phyloP scores from a whole-genome alignment of 2,329 filamentous ascomycete species.

The Trichothecium sympodiale region DNA sequence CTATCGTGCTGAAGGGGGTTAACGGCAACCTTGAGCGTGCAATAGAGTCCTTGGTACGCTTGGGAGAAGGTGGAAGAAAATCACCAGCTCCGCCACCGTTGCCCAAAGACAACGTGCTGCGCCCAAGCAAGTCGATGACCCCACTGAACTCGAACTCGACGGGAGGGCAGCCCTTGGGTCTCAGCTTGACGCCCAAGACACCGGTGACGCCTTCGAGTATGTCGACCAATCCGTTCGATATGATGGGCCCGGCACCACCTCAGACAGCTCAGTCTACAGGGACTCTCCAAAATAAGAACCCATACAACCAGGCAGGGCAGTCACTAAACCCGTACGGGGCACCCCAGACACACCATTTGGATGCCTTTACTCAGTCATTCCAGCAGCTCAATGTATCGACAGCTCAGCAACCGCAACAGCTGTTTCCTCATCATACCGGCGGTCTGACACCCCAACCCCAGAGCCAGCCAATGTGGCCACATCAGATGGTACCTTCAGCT shows the following conservation, averaged over 20 bases:
- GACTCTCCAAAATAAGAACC: constrained; percentile 45
- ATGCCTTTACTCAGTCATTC: constrained; percentile 54
- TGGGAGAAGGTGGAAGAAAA: constrained; percentile 58
- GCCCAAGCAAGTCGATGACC: constrained; percentile 42
- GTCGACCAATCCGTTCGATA: constrained; percentile 61
- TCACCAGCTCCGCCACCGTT: constrained; percentile 23
- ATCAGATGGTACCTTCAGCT: constrained; percentile 30
- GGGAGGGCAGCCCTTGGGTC: constrained; percentile 17
- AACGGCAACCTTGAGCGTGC: constrained; percentile 78
- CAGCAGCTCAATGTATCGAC: constrained; percentile 60
- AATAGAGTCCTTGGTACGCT: constrained; percentile 70
- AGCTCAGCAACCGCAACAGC: constrained; percentile 31
- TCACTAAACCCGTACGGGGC: constrained; percentile 62
- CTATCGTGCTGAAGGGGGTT: constrained; percentile 68
- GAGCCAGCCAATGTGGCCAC: constrained; percentile 29
- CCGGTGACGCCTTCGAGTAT: constrained; percentile 29
- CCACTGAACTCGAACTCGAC: constrained; percentile 31
- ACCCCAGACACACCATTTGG: constrained; percentile 27
- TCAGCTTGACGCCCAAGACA: constrained; percentile 15
- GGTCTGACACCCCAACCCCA: constrained; percentile 33
- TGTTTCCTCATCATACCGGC: constrained; percentile 70
- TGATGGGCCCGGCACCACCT: constrained; percentile 39
- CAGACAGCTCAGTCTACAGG: constrained; percentile 57
- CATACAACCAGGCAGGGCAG: constrained; percentile 27
- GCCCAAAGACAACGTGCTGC: constrained; percentile 34